Conservation (phyloP, 495 filamentous ascomycete species). For the Echria macrotheca region DNA sequence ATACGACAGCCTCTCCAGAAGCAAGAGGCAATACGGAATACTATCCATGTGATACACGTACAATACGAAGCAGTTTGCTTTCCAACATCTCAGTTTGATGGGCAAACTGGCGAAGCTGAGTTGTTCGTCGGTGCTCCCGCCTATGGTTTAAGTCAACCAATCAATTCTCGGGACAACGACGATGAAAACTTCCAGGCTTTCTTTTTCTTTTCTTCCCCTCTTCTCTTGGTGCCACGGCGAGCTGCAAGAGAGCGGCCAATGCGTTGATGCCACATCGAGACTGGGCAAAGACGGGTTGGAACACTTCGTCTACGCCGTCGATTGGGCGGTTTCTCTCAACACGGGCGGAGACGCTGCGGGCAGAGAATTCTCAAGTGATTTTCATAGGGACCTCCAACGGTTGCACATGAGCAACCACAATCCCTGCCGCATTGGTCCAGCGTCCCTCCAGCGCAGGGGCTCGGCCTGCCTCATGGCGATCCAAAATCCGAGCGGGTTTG, state of each 20-base stretch:
- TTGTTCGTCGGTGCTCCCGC: too few species aligned
- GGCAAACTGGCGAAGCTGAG: too few species aligned
- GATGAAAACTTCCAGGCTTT: too few species aligned
- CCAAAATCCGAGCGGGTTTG: neutral
- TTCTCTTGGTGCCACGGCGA: too few species aligned
- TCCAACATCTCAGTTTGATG: too few species aligned
- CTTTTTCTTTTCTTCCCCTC: neutral
- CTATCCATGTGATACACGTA: neutral
- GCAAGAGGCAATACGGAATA: neutral
- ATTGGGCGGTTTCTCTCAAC: neutral
- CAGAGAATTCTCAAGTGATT: too few species aligned
- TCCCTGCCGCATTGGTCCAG: neutral
- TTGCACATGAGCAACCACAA: neutral
- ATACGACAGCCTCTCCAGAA: neutral
- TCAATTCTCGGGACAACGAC: too few species aligned
- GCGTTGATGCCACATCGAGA: slow-evolving; percentile 14
- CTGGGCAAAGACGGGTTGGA: slow-evolving; percentile 1
- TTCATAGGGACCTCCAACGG: neutral
- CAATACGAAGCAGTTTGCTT: too few species aligned
- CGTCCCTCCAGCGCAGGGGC: neutral
- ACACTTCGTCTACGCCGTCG: neutral
- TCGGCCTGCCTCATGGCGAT: neutral
- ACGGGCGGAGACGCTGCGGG: too few species aligned
- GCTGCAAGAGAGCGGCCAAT: slow-evolving; percentile 11
- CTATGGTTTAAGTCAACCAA: too few species aligned